These are phyloP conservation scores for Metschnikowia gelsemii DNA, from an alignment of 805 yeast species.

Conservation along the genomic window DNA sequence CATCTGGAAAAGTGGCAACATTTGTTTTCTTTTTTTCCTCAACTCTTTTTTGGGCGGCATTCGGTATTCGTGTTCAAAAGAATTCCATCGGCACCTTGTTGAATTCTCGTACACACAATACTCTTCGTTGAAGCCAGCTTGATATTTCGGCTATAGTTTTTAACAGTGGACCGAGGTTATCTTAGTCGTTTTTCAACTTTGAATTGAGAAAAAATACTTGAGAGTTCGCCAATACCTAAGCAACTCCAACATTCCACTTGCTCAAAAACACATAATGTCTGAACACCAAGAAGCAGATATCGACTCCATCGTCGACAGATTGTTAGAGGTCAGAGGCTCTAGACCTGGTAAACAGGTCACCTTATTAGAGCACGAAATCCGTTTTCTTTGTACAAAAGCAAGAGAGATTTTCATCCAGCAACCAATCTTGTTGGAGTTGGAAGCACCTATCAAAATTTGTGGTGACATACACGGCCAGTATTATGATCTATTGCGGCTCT, in stretches of 20 bases:
- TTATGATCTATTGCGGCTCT: constrained; percentile 89
- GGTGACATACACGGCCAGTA: constrained; percentile 99
- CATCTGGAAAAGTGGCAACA: constrained; percentile 8
- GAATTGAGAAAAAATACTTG: neutral
- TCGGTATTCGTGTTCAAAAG: constrained; percentile 11
- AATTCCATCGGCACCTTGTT: constrained; percentile 9
- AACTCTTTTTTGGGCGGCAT: constrained; percentile 8
- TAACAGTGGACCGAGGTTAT: neutral
- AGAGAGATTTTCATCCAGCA: constrained; percentile 97
- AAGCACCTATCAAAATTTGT: constrained; percentile 93
- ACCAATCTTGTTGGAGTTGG: constrained; percentile 91
- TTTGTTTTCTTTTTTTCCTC: constrained; percentile 6
- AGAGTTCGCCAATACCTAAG: neutral
- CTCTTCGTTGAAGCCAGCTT: neutral
- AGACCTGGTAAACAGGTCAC: constrained; percentile 98
- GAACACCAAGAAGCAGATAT: constrained; percentile 78
- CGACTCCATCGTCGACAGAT: constrained; percentile 94
- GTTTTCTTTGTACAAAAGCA: constrained; percentile 94
- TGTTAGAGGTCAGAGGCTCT: constrained; percentile 95
- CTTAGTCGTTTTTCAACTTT: neutral
- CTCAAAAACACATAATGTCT: constrained; percentile 25
- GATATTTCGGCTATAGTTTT: neutral
- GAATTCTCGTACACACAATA: constrained; percentile 6
- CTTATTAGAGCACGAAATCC: constrained; percentile 88
- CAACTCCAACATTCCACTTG: neutral